Evolutionary conservation across 352 stramenopile species (phyloP), one percentile per base, ranked within the genome.

Genomic region (Aphanomyces euteiches): DNA sequence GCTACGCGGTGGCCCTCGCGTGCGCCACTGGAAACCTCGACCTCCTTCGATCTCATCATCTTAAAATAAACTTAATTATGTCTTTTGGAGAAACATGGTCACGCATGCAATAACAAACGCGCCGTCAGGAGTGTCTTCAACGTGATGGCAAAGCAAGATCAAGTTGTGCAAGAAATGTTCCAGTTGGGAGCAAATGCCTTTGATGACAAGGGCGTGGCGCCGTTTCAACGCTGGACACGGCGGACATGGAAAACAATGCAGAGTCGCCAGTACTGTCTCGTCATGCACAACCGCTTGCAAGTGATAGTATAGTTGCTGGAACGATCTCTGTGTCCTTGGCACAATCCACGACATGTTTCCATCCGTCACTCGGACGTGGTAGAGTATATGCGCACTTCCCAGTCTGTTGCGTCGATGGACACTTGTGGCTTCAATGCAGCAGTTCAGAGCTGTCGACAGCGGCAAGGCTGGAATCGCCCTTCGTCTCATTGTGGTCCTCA

Each of bases 131-230:
- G 60, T 19, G 21, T 57, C 40, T 56, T 56, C n/a, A 37, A 58
- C 36, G 21, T 38, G 60, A n/a, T 58, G 39, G 36, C 60, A 68
- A 15, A 68, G 36, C 47, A 36, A 38, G 8, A 68, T 19, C 17
- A 68, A 38, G 60, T 68, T 68, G 39, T 50, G 5, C 39, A 68
- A 37, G 15, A 50, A 68, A 37, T 68, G 60, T 21, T 68, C 60
- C 7, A 58, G 21, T 17, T 68, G 39, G 7, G 17, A 38, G 47
- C 60, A 68, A 10, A 68, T 68, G 60, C 38, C 60, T 64, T 68
- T 68, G 60, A 68, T 68, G 1, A 58, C 60, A n/a, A 68, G 60
- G 17, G 34, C 43, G 17, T 68, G 39, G 19, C 19, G 38, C 7
- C 34, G 38, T 37, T 68, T 57, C 17, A 68, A 58, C 13, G 56